Percentiles rank a stretch among this genome's conserved stretches.
phyloP scores from a whole-genome alignment of 176 grass and related monocot species.

The Alopecurus myosuroides region DNA sequence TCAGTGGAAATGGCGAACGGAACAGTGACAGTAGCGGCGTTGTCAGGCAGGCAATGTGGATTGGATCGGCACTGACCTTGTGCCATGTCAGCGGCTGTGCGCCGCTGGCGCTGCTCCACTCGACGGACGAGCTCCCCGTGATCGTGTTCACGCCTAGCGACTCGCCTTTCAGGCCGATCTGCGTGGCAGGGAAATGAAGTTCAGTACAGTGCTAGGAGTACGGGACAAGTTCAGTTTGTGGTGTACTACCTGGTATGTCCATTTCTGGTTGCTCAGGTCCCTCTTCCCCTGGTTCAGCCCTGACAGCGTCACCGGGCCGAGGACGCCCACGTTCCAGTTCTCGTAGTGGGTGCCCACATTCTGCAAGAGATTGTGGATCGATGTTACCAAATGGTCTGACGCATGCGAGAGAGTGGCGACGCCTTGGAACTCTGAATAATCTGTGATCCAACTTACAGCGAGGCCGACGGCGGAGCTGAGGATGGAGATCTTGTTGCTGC shows the following conservation, averaged over 20 bases:
- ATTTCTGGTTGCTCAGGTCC: constrained; percentile 74
- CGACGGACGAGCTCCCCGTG: constrained; percentile 71
- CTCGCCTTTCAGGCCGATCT: constrained; percentile 82
- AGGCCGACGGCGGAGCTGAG: constrained; percentile 79
- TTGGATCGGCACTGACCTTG: constrained; percentile 47
- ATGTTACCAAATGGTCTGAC: not conserved
- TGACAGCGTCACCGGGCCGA: constrained; percentile 73
- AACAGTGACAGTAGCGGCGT: not conserved
- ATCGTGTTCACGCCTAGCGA: constrained; percentile 44
- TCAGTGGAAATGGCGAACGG: not conserved
- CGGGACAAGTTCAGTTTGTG: not conserved
- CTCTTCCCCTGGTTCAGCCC: constrained; percentile 84
- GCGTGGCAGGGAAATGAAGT: not conserved
- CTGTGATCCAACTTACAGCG: constrained; percentile 38
- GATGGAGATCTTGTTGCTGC: constrained; percentile 98
- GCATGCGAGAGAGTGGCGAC: not conserved
- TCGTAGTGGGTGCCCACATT: constrained; percentile 82
- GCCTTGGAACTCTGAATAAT: not conserved
- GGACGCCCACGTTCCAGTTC: constrained; percentile 85
- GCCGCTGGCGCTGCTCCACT: constrained; percentile 51
- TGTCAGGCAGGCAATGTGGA: not conserved
- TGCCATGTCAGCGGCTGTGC: constrained; percentile 79
- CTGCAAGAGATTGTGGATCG: not conserved
- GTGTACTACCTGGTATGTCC: constrained; percentile 85
- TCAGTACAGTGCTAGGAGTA: not conserved